phyloP scores from a whole-genome alignment of 495 filamentous ascomycete genomes.

The Aspergillus avenaceus region DNA sequence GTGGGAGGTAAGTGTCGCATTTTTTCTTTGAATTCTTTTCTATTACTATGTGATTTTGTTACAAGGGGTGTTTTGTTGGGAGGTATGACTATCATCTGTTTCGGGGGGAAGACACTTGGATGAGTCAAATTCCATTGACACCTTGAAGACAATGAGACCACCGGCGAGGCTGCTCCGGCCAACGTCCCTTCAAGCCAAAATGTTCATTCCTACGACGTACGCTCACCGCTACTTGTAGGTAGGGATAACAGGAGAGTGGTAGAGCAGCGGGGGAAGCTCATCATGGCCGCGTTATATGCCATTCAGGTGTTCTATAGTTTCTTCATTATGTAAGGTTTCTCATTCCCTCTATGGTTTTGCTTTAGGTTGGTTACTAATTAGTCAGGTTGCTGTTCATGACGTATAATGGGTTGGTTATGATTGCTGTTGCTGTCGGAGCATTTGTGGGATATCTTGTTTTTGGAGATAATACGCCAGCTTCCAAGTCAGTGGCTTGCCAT shows the following conservation, averaged over 20 bases:
- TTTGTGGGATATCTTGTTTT: conserved; percentile 86
- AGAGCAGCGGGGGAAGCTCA: conserved; percentile 59
- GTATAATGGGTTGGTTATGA: conserved; percentile 97
- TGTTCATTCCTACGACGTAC: conserved; percentile 39
- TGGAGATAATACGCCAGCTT: conserved; percentile 59
- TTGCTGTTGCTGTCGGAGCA: conserved; percentile 82
- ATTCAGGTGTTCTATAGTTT: conserved; percentile 98
- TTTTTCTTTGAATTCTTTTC: neutral
- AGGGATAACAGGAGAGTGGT: conserved; percentile 41
- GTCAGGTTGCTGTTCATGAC: conserved; percentile 99
- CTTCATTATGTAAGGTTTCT: conserved; percentile 96
- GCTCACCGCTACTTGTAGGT: conserved; percentile 72
- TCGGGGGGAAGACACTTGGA: conserved; percentile 8
- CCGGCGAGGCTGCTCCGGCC: conserved; percentile 28
- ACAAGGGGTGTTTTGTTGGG: neutral
- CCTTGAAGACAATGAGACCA: conserved; percentile 44
- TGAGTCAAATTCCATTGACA: conserved; percentile 28
- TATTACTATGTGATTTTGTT: neutral
- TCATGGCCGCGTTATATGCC: conserved; percentile 81
- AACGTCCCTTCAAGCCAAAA: conserved; percentile 17
- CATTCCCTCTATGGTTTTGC: neutral
- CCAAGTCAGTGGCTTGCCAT: conserved; percentile 90
- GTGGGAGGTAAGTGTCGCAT: conserved; percentile 43
- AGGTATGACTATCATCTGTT: conserved; percentile 1
- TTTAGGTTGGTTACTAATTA: conserved; percentile 4